Percentiles rank a stretch among this genome's conserved stretches.
These are phyloP conservation scores for Ambrosiella xylebori DNA, from an alignment of 2,329 filamentous ascomycete genomes.

Conservation along the genomic window DNA sequence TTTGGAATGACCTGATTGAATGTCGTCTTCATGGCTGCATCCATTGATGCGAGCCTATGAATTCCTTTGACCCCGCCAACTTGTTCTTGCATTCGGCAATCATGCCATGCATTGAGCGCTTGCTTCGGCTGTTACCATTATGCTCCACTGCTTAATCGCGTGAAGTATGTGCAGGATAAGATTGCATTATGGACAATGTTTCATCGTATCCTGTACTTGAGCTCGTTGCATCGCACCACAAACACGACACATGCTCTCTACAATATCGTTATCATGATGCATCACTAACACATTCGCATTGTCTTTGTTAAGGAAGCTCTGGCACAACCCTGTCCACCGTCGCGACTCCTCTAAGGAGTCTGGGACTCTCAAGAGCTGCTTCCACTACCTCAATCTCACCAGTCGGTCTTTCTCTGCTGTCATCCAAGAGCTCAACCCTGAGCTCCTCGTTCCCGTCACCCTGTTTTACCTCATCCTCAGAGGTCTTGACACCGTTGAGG, in stretches of 20 bases:
- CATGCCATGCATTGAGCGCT: neutral
- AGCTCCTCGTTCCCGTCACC: conserved; percentile 74
- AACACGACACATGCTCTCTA: neutral
- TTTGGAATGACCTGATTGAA: neutral
- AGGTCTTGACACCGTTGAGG: conserved; percentile 93
- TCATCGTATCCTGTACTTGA: neutral
- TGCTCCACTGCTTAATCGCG: neutral
- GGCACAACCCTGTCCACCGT: conserved; percentile 85
- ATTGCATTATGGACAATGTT: neutral
- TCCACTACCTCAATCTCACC: conserved; percentile 68
- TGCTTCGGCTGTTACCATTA: neutral
- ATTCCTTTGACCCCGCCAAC: neutral
- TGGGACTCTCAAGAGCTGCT: conserved; percentile 61
- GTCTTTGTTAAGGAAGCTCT: conserved; percentile 58
- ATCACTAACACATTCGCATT: conserved; percentile 5
- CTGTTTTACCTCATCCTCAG: conserved; percentile 89
- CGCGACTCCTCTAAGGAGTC: conserved; percentile 63
- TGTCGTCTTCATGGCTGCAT: neutral
- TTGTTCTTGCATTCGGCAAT: neutral
- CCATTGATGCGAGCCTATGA: neutral
- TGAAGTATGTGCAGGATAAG: neutral
- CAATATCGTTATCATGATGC: neutral
- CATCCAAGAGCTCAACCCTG: conserved; percentile 88
- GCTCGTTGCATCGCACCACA: neutral
- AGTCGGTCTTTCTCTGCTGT: conserved; percentile 87